Conservation (phyloP, 345 rosid genomes). For the Ailanthus altissimus region DNA sequence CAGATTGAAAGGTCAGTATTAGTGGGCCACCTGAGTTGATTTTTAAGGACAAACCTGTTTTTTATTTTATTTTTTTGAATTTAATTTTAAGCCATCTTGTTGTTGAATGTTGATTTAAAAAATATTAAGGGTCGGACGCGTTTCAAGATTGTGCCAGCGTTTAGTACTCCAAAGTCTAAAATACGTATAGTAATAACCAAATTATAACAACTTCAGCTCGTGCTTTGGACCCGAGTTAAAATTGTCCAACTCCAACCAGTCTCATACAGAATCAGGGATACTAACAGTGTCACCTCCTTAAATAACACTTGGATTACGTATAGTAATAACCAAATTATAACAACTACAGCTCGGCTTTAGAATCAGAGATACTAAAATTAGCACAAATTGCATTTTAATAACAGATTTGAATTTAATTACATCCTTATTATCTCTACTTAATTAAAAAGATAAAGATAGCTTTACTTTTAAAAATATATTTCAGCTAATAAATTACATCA, state of each 20-base stretch:
- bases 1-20: conserved; percentile 12
- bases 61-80: neutral
- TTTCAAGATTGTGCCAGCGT: conserved; percentile 8
- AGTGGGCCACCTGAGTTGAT: conserved; percentile 4
- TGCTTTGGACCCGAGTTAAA: neutral
- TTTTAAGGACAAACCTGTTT: neutral
- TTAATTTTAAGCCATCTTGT: no score
- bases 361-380: no score
- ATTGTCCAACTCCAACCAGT: neutral
- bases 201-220: neutral
- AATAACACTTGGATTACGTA: no score
- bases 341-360: neutral
- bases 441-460: no score
- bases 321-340: neutral
- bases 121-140: no score
- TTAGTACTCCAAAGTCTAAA: conserved; percentile 4
- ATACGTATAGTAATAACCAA: neutral
- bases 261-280: neutral
- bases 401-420: no score
- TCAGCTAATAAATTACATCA: no score
- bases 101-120: no score
- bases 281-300: no score
- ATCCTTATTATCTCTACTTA: no score
- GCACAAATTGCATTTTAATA: no score
- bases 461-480: no score